phyloP scores from a whole-genome alignment of 2,329 filamentous ascomycete species.

The Mariannaea elegans region DNA sequence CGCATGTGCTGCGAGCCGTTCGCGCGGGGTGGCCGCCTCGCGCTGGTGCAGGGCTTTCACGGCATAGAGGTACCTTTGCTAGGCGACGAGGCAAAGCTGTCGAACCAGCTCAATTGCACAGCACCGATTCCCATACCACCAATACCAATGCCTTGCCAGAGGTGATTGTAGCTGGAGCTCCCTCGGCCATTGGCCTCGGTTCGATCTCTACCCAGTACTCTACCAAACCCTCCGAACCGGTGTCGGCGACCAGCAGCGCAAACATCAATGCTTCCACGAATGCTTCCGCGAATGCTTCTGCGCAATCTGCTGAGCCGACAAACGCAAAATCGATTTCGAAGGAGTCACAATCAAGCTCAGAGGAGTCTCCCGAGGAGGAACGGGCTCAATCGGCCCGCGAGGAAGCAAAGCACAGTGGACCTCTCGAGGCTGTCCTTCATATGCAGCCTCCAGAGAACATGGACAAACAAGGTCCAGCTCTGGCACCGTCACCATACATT shows the following conservation, averaged over 20 bases:
- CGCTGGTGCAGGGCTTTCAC: slow-evolving; percentile 53
- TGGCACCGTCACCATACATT: slow-evolving; percentile 80
- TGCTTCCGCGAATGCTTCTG: background rate
- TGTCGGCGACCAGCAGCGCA: slow-evolving; percentile 9
- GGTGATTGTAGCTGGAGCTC: slow-evolving; percentile 23
- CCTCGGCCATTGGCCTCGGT: slow-evolving; percentile 1
- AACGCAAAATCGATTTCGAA: background rate
- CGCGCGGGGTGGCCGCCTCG: slow-evolving; percentile 39
- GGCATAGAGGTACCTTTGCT: slow-evolving; percentile 57
- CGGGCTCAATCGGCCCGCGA: slow-evolving; percentile 44
- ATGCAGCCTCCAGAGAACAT: slow-evolving; percentile 54
- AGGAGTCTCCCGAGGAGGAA: slow-evolving; percentile 26
- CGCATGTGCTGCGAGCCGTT: slow-evolving; percentile 68
- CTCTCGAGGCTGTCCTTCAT: slow-evolving; percentile 61
- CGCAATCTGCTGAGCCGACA: slow-evolving; percentile 13
- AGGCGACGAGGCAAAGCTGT: slow-evolving; percentile 69
- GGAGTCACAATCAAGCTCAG: slow-evolving; percentile 10
- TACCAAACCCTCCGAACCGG: slow-evolving; percentile 14
- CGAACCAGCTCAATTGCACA: slow-evolving; percentile 55
- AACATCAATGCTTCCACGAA: background rate
- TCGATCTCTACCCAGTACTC: slow-evolving; percentile 11
- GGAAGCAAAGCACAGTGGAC: slow-evolving; percentile 54
- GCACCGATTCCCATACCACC: slow-evolving; percentile 29
- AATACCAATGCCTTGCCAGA: slow-evolving; percentile 28
- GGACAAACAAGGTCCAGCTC: slow-evolving; percentile 67